Conservation (phyloP, 805 yeast species). For the Pichia insulana region DNA sequence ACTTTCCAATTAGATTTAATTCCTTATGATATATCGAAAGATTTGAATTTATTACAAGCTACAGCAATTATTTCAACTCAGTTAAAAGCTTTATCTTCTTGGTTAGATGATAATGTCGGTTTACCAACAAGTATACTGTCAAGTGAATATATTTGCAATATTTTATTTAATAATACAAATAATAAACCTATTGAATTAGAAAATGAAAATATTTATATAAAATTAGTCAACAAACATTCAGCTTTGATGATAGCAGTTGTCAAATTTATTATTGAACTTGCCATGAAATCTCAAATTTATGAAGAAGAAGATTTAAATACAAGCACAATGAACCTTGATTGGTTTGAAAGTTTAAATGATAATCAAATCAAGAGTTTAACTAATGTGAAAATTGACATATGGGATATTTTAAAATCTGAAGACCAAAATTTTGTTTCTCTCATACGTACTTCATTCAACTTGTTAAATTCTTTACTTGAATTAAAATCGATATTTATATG, state of each 20-base stretch:
- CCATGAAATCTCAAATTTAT: conserved; percentile 48
- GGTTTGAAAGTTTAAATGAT: conserved; percentile 21
- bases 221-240: conserved; percentile 41
- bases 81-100: conserved; percentile 47
- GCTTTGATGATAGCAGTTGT: conserved; percentile 49
- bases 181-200: neutral
- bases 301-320: conserved; percentile 74
- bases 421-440: neutral
- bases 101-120: conserved; percentile 65
- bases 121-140: conserved; percentile 71
- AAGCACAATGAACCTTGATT: conserved; percentile 47
- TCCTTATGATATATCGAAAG: conserved; percentile 35
- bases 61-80: conserved; percentile 44
- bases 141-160: conserved; percentile 47
- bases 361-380: conserved; percentile 4
- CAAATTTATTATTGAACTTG: conserved; percentile 37
- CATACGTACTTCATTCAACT: conserved; percentile 5
- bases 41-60: conserved; percentile 31
- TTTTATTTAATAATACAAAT: conserved; percentile 3
- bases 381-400: neutral
- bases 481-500: conserved; percentile 4
- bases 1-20: conserved; percentile 55
- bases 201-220: neutral
- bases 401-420: conserved; percentile 2
- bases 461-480: conserved; percentile 3